These are phyloP conservation scores for Crithidia mellificae DNA, from an alignment of 208 protist genomes.

Conservation along the genomic window DNA sequence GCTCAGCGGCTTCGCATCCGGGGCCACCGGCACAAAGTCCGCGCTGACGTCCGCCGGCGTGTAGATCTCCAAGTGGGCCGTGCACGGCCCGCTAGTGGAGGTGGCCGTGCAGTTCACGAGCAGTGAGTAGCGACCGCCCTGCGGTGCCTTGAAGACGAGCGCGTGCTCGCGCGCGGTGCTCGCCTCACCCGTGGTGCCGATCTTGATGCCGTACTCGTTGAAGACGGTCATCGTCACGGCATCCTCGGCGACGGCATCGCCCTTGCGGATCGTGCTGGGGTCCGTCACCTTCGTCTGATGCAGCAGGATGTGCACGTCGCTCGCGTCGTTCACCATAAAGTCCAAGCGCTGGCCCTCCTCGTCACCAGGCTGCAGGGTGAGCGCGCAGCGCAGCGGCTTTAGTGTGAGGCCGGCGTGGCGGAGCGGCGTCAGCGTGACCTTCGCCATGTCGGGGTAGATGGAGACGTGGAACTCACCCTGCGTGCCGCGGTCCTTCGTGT, in stretches of 20 bases:
- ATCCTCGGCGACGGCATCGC: constrained; percentile 63
- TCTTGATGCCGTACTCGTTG: constrained; percentile 74
- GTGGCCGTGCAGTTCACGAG: constrained; percentile 42
- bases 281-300: constrained; percentile 64
- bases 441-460: constrained; percentile 80
- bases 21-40: constrained; percentile 55
- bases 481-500: constrained; percentile 75
- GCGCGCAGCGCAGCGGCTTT: constrained; percentile 40
- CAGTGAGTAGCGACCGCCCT: constrained; percentile 70
- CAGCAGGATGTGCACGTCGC: constrained; percentile 82
- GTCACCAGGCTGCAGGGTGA: constrained; percentile 34
- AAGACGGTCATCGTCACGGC: constrained; percentile 61
- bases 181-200: constrained; percentile 60
- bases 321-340: constrained; percentile 67
- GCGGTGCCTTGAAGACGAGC: constrained; percentile 66
- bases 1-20: constrained; percentile 62
- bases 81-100: constrained; percentile 36
- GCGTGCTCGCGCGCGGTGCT: constrained; percentile 75
- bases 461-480: constrained; percentile 72
- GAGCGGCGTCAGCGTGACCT: constrained; percentile 76
- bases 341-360: constrained; percentile 51
- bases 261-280: constrained; percentile 32
- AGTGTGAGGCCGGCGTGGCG: constrained; percentile 63
- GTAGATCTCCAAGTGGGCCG: constrained; percentile 58
- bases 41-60: constrained; percentile 46